phyloP scores from a whole-genome alignment of 805 yeast genomes.

The Spathaspora arborariae region DNA sequence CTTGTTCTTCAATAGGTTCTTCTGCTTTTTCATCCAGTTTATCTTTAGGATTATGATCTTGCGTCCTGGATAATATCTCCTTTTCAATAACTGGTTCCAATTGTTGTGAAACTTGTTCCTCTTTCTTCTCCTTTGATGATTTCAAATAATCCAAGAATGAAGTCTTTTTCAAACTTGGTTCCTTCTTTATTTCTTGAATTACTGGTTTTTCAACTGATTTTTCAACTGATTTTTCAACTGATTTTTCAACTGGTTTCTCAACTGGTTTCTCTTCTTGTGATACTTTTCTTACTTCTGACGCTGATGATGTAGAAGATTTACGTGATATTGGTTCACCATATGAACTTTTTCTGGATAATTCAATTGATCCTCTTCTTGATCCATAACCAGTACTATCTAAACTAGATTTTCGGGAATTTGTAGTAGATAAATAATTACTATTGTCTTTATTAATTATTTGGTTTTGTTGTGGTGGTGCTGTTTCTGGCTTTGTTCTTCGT shows the following conservation, averaged over 20 bases:
- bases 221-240: too few relatives aligned
- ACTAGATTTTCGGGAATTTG: neutral
- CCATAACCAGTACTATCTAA: neutral
- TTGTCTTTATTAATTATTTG: neutral
- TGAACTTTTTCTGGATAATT: neutral
- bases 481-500: constrained; percentile 2
- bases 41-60: neutral
- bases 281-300: neutral
- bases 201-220: neutral
- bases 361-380: neutral
- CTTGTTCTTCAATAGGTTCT: constrained; percentile 3
- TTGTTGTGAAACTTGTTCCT: constrained; percentile 1
- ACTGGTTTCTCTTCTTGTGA: neutral
- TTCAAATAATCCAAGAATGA: constrained; percentile 11
- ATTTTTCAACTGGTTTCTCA: neutral
- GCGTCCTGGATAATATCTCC: neutral
- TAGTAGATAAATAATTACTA: neutral
- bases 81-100: neutral
- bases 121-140: constrained; percentile 7
- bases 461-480: neutral
- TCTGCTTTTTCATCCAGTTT: neutral
- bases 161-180: constrained; percentile 6
- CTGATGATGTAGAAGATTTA: neutral
- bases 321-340: neutral
- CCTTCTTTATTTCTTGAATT: neutral